Evolutionary conservation across 441 rosid genomes (phyloP).

Genomic region (Gossypium gossypioides): DNA sequence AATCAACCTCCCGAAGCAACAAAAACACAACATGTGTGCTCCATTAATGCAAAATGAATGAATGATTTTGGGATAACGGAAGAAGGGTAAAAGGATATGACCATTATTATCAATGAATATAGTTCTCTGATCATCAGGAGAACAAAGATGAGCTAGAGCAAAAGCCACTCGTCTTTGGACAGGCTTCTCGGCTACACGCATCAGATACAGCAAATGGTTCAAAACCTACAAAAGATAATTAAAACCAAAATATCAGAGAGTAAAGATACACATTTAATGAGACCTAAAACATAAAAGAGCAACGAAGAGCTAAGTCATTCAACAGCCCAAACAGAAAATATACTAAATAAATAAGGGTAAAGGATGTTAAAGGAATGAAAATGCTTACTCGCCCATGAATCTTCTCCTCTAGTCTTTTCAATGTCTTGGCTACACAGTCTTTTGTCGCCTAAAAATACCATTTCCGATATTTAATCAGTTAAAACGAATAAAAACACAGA

Average conservation of each 20-base stretch:
- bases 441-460: constrained; percentile 65
- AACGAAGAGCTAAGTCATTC: not conserved
- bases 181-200: constrained; percentile 78
- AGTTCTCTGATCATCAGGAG: constrained; percentile 74
- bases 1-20: constrained; percentile 13
- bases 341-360: not conserved
- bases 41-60: not conserved
- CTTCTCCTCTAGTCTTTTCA: constrained; percentile 93
- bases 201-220: constrained; percentile 71
- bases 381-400: constrained; percentile 79
- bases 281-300: not conserved
- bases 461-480: constrained; percentile 11
- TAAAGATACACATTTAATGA: constrained; percentile 11
- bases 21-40: constrained; percentile 15
- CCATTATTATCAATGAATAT: constrained; percentile 80
- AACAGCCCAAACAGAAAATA: not conserved
- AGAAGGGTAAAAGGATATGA: constrained; percentile 10
- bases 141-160: constrained; percentile 94
- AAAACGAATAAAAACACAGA: constrained; percentile 1
- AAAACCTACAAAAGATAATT: constrained; percentile 51
- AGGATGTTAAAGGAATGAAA: constrained; percentile 12
- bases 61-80: not conserved
- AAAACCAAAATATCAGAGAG: constrained; percentile 10
- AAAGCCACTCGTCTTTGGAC: constrained; percentile 79
- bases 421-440: constrained; percentile 90